phyloP scores from a whole-genome alignment of 1,284 basidiomycete genomes.

The Ustilago shanxiensis region DNA sequence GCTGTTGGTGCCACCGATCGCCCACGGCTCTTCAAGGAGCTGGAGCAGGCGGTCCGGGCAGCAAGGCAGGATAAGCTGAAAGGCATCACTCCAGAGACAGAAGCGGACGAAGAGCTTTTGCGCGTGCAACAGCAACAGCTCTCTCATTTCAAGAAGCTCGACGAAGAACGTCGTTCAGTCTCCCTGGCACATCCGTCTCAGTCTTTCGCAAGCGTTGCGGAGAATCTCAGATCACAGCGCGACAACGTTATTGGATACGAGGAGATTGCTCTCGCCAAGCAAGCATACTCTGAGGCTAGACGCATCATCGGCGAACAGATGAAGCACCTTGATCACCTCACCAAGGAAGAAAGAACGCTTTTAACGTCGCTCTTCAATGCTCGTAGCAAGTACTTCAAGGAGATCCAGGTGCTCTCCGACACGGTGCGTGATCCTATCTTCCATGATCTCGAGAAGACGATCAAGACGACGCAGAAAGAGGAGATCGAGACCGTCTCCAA shows the following conservation, averaged over 20 bases:
- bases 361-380: conserved; percentile 58
- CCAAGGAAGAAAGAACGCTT: conserved; percentile 44
- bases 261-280: conserved; percentile 38
- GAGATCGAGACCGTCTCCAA: conserved; percentile 38
- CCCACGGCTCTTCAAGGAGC: conserved; percentile 55
- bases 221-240: conserved; percentile 36
- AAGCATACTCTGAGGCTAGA: conserved; percentile 29
- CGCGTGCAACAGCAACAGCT: conserved; percentile 58
- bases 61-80: conserved; percentile 36
- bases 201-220: conserved; percentile 34
- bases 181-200: conserved; percentile 11
- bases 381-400: conserved; percentile 62
- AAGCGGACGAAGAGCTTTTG: conserved; percentile 42
- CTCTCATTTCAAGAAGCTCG: conserved; percentile 56
- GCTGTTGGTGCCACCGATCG: conserved; percentile 57
- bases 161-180: conserved; percentile 47
- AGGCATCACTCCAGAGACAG: conserved; percentile 32
- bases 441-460: conserved; percentile 31
- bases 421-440: conserved; percentile 60
- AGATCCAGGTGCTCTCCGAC: conserved; percentile 65
- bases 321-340: conserved; percentile 47
- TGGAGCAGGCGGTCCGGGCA: conserved; percentile 46
- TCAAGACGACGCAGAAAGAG: conserved; percentile 41
- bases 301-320: conserved; percentile 46
- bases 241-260: conserved; percentile 31